Evolutionary conservation across 2,329 filamentous ascomycete species (phyloP), one percentile per base, ranked within the genome.

Genomic region (Setomelanomma holmii): DNA sequence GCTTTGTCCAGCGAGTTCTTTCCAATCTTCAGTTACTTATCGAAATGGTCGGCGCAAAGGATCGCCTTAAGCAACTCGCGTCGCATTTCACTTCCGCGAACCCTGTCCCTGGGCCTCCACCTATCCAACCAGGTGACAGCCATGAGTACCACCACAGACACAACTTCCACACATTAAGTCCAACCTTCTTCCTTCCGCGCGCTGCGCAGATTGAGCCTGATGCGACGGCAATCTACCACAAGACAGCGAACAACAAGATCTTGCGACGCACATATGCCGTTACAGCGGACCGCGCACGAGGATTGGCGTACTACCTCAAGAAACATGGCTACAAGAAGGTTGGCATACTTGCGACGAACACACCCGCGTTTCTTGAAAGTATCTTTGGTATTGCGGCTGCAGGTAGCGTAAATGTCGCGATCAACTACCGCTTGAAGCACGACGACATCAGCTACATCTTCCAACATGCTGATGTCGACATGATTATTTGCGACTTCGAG

Each of bases 401-500:
- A 0, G 91, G 91, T 1, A 90, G 82, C 6, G 84, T 96, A 20
- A 86, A 92, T 55, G 89, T 96, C 46, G 82, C 82, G 3, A 85
- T 88, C 40, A 91, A 91, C 61, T 90, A 90, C 64, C 79, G 88
- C 2, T 78, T 97, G 40, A 95, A 95, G 72, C 80, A 84, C 30
- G 90, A 93, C 56, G 95, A 99, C 67, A 88, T 99, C 52, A 80
- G 84, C 17, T 99, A 98, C 74, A 96, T 98, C 55, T 91, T 99
- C 67, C 85, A 88, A 35, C 93, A 93, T 76, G 86, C 89, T 5
- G 90, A 96, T 51, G 93, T 90, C 0, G 93, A 99, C 67, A 80
- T 85, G 45, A 91, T 99, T 59, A 87, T 99, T 50, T 91, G 90
- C 3, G 95, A 99, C 68, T 79, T 85, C 23, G 95, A 99, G 74